These are phyloP conservation scores for Trichoderma harzianum DNA, from an alignment of 2,329 filamentous ascomycete species.

Conservation along the genomic window DNA sequence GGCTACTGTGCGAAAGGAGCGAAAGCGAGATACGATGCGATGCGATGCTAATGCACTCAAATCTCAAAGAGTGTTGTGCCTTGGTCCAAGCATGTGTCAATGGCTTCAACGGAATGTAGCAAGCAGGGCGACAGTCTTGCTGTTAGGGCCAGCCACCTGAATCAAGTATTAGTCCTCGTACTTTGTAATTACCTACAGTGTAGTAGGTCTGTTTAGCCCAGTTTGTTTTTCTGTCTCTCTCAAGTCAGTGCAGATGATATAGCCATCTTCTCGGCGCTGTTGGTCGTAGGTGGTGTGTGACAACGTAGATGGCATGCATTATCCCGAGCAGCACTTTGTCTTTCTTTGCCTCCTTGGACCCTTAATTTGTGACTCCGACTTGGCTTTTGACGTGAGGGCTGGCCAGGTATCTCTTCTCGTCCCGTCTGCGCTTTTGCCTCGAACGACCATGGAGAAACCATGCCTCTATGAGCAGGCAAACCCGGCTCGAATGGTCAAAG, in stretches of 20 bases:
- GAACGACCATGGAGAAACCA: not conserved
- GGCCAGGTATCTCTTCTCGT: not conserved
- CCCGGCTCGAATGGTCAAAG: constrained; percentile 3
- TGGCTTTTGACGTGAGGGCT: not conserved
- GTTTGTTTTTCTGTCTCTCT: not conserved
- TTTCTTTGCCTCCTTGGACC: not conserved
- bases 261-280: not conserved
- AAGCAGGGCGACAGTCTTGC: not conserved
- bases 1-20: not conserved
- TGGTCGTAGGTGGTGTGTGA: not conserved
- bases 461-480: not conserved
- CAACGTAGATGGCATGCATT: not conserved
- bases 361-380: not conserved
- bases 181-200: not conserved
- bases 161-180: not conserved
- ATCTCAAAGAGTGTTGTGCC: not conserved
- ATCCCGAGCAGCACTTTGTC: not conserved
- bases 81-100: not conserved
- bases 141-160: not conserved
- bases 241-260: not conserved
- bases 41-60: not conserved
- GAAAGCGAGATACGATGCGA: not conserved
- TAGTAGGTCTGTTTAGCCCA: no score
- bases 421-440: not conserved
- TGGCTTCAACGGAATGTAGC: not conserved